Conservation (phyloP, 2,329 filamentous ascomycete genomes). For the Fusarium guadeloupense region DNA sequence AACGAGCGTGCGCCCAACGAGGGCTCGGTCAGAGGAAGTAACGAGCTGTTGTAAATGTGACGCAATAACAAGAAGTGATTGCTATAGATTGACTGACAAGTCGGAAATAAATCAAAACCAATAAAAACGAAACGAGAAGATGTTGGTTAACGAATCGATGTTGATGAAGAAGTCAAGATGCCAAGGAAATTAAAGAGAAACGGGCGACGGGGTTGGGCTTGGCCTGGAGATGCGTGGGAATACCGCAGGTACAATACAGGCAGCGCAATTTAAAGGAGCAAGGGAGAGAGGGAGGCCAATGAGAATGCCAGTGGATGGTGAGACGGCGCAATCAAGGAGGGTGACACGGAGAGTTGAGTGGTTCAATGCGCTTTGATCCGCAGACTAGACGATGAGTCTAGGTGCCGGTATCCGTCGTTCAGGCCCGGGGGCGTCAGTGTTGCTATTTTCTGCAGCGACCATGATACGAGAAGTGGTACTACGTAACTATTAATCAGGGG, state of each 20-base stretch:
- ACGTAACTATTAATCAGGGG: constrained; percentile 31
- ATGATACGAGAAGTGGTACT: background rate
- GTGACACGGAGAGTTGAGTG: constrained; percentile 31
- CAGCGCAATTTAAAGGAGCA: constrained; percentile 31
- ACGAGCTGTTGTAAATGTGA: background rate
- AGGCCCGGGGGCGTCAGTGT: constrained; percentile 15
- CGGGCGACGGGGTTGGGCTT: constrained; percentile 26
- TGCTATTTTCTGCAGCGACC: constrained; percentile 21
- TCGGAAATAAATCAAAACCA: constrained; percentile 11
- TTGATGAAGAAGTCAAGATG: constrained; percentile 34
- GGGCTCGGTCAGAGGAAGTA: constrained; percentile 12
- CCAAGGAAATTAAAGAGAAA: constrained; percentile 39
- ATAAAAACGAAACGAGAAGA: constrained; percentile 5
- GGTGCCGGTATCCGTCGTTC: constrained; percentile 13
- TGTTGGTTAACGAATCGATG: too few species aligned
- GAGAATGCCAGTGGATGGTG: constrained; percentile 26
- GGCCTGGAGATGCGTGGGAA: constrained; percentile 12
- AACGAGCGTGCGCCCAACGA: constrained; percentile 32
- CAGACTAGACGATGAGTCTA: constrained; percentile 12
- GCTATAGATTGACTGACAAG: constrained; percentile 4
- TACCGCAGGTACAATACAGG: constrained; percentile 14
- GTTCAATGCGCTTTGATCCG: constrained; percentile 7
- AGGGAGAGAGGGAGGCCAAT: constrained; percentile 25
- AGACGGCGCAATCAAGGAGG: constrained; percentile 18
- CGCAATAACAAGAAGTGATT: constrained; percentile 1